phyloP scores from a whole-genome alignment of 257 asterid species.

The Catharanthus roseus region DNA sequence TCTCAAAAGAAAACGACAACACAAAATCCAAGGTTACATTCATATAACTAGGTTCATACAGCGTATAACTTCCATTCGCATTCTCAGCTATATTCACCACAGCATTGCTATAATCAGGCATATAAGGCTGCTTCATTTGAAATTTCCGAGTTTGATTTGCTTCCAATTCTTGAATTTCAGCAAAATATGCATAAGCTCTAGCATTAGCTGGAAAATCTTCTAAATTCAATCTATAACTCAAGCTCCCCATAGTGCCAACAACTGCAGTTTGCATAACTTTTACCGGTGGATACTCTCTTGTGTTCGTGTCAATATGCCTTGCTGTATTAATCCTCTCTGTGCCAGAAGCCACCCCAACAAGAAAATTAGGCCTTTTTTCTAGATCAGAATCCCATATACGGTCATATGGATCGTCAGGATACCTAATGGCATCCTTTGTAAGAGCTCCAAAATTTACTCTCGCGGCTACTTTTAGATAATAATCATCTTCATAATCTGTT shows the following conservation, averaged over 20 bases:
- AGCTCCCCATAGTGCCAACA: slow-evolving; percentile 64
- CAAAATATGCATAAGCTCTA: slow-evolving; percentile 86
- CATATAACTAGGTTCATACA: slow-evolving; percentile 97
- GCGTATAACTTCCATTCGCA: slow-evolving; percentile 82
- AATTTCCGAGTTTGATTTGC: slow-evolving; percentile 68
- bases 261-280: slow-evolving; percentile 98
- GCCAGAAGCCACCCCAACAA: slow-evolving; percentile 93
- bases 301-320: slow-evolving; percentile 47
- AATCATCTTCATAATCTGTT: slow-evolving; percentile 79
- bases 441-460: slow-evolving; percentile 87
- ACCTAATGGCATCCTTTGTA: slow-evolving; percentile 57
- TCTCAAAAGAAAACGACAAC: slow-evolving; percentile 65
- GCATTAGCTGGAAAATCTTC: slow-evolving; percentile 94
- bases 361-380: slow-evolving; percentile 63
- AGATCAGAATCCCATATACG: slow-evolving; percentile 96
- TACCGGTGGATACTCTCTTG: slow-evolving; percentile 89
- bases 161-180: slow-evolving; percentile 74
- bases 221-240: slow-evolving; percentile 73
- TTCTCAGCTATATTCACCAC: slow-evolving; percentile 93
- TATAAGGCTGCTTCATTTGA: slow-evolving; percentile 71
- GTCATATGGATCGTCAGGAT: slow-evolving; percentile 89
- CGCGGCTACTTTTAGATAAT: slow-evolving; percentile 66
- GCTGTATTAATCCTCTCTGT: slow-evolving; percentile 75
- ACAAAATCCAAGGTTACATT: slow-evolving; percentile 73
- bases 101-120: slow-evolving; percentile 82